Conservation (phyloP, 108 stramenopile genomes). For the Nitzschia sp. region DNA sequence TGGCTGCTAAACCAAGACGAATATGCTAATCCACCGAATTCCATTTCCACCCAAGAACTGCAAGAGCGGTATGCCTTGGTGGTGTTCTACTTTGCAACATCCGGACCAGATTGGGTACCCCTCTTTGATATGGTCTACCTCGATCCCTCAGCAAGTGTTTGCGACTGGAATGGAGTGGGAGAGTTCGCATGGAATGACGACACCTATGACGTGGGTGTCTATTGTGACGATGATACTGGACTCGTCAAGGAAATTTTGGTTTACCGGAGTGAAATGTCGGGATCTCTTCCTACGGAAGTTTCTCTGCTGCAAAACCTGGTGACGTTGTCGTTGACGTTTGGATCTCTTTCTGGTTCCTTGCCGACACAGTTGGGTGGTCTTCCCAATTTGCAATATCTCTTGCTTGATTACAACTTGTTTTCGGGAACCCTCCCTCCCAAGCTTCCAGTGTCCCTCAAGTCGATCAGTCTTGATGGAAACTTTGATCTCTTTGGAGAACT, state of each 20-base stretch:
- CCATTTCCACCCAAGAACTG: background rate
- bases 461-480: slow-evolving; percentile 14
- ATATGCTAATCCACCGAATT: background rate
- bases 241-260: slow-evolving; percentile 19
- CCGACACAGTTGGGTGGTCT: slow-evolving; percentile 21
- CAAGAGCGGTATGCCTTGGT: slow-evolving; percentile 27
- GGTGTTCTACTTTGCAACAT: slow-evolving; percentile 20
- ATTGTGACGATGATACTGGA: background rate
- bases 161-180: slow-evolving; percentile 38
- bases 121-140: background rate
- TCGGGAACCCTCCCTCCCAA: slow-evolving; percentile 48
- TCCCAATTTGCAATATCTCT: slow-evolving; percentile 2
- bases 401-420: slow-evolving; percentile 12
- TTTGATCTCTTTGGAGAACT: slow-evolving; percentile 12
- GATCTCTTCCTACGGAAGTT: slow-evolving; percentile 9
- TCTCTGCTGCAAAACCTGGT: slow-evolving; percentile 2
- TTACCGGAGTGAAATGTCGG: slow-evolving; percentile 6
- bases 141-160: slow-evolving; percentile 21
- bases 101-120: slow-evolving; percentile 14
- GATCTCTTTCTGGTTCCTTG: background rate
- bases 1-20: slow-evolving; percentile 2
- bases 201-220: too few species aligned
- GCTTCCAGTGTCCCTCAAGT: background rate
- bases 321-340: background rate
- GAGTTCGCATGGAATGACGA: slow-evolving; percentile 16